Percentiles rank a stretch among this genome's conserved stretches.
Conservation (phyloP, 306 rosid species). For the Canavalia gladiata region DNA sequence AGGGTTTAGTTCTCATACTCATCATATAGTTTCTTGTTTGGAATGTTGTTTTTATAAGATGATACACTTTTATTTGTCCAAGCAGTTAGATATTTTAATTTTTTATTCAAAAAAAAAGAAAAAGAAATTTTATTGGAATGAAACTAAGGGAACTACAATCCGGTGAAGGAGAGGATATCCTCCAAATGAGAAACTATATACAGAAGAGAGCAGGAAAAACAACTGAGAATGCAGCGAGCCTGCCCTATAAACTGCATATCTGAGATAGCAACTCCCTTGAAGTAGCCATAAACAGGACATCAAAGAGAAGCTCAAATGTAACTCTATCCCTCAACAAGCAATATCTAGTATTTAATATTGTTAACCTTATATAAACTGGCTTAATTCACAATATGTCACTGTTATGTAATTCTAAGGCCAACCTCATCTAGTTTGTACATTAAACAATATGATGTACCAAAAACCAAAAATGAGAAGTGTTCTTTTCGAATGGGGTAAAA, state of each 20-base stretch:
- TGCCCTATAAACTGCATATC: not conserved
- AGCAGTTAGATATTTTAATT: not conserved
- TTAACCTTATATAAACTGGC: not conserved
- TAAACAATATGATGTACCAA: constrained; percentile 12
- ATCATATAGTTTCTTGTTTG: not conserved
- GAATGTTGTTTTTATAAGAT: not conserved
- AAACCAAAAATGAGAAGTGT: constrained; percentile 10
- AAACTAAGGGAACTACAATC: not conserved
- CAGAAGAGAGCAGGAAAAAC: not conserved
- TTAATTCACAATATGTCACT: not conserved
- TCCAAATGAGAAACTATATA: not conserved
- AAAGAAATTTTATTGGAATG: not conserved
- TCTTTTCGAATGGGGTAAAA: not conserved
- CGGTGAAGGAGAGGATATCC: not conserved
- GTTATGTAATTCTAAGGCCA: not conserved
- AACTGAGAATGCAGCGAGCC: not conserved
- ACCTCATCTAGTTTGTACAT: constrained; percentile 5
- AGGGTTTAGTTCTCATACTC: no score
- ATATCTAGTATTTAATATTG: constrained; percentile 6
- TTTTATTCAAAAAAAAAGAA: not conserved
- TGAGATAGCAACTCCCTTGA: not conserved
- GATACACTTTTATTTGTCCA: not conserved
- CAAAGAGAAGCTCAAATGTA: constrained; percentile 16
- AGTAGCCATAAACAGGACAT: not conserved
- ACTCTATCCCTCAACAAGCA: not conserved